phyloP scores from a whole-genome alignment of 495 filamentous ascomycete species.

The Entonaema liquescens region DNA sequence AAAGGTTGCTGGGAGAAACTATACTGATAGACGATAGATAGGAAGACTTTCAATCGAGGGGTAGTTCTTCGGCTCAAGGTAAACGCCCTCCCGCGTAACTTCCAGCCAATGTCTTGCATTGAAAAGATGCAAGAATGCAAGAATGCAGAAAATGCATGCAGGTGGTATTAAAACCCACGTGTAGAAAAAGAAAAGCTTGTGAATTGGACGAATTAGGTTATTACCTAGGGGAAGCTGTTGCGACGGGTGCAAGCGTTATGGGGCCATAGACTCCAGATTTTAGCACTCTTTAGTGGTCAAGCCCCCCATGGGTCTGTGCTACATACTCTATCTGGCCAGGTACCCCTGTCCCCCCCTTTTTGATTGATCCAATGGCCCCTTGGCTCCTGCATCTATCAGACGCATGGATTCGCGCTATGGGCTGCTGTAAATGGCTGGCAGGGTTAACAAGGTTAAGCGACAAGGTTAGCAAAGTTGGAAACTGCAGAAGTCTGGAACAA shows the following conservation, averaged over 20 bases:
- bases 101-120: slow-evolving; percentile 1
- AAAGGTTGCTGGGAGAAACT: neutral
- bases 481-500: slow-evolving; percentile 1
- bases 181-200: slow-evolving; percentile 4
- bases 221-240: neutral
- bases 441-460: slow-evolving; percentile 17
- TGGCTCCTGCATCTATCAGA: slow-evolving; percentile 14
- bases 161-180: neutral
- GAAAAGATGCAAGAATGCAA: neutral
- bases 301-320: neutral
- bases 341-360: slow-evolving; percentile 27
- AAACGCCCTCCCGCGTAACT: neutral
- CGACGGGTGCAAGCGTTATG: slow-evolving; percentile 8
- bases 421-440: neutral
- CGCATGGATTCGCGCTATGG: neutral
- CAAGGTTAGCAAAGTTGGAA: neutral
- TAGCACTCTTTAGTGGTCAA: slow-evolving; percentile 19
- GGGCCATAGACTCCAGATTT: slow-evolving; percentile 20
- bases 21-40: too few relatives aligned
- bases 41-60: too few relatives aligned
- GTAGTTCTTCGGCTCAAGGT: neutral
- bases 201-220: slow-evolving; percentile 6
- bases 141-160: neutral
- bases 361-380: slow-evolving; percentile 25
- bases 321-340: slow-evolving; percentile 13